Evolutionary conservation across 2,329 filamentous ascomycete genomes (phyloP).

Genomic region (Phaeosphaeriaceae sp.): DNA sequence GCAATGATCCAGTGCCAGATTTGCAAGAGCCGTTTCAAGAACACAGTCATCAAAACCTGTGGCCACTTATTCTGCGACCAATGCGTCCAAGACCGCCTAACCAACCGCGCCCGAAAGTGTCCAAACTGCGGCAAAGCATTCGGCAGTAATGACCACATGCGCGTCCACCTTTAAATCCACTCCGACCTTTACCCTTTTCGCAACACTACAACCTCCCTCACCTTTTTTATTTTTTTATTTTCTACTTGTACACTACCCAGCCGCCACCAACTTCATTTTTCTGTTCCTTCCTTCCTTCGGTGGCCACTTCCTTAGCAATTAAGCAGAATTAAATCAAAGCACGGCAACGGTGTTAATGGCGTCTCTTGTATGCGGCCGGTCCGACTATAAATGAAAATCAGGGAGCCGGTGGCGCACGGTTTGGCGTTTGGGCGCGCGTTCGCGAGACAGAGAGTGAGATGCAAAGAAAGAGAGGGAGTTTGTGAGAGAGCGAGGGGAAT

Average conservation of each 20-base stretch:
- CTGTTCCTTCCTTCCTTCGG: neutral
- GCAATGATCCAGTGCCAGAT: slow-evolving; percentile 84
- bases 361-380: slow-evolving; percentile 6
- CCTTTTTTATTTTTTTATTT: neutral
- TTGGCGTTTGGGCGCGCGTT: neutral
- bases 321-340: neutral
- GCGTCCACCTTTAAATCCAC: slow-evolving; percentile 43
- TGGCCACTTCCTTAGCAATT: neutral
- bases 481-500: no score
- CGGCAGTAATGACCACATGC: slow-evolving; percentile 88
- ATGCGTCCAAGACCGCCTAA: slow-evolving; percentile 88
- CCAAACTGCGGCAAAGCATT: slow-evolving; percentile 93
- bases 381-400: neutral
- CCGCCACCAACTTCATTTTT: no score
- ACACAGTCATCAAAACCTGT: slow-evolving; percentile 90
- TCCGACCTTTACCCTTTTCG: no score
- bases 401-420: neutral
- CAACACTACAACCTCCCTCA: no score
- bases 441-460: neutral
- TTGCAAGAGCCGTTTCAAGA: slow-evolving; percentile 91
- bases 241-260: slow-evolving; percentile 4
- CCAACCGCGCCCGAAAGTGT: slow-evolving; percentile 91
- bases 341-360: slow-evolving; percentile 3
- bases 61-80: slow-evolving; percentile 92
- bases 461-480: neutral